Evolutionary conservation across 2,329 filamentous ascomycete species (phyloP).

Genomic region (Epichloe coenophiala): DNA sequence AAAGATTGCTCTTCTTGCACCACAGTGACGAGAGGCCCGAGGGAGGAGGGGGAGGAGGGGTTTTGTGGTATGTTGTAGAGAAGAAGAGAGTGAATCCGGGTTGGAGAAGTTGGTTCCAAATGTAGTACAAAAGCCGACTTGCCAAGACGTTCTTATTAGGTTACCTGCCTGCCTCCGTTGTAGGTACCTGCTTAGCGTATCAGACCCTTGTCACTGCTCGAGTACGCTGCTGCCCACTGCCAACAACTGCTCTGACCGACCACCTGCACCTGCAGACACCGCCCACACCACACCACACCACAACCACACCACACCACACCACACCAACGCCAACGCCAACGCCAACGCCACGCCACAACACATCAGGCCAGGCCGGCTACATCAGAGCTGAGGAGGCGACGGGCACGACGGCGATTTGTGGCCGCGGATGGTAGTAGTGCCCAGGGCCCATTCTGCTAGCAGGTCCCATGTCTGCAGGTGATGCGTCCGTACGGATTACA

Average conservation of each 20-base stretch:
- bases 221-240: too few relatives aligned
- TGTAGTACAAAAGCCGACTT: not conserved
- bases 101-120: not conserved
- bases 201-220: too few relatives aligned
- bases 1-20: conserved; percentile 1
- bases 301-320: not conserved
- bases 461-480: too few relatives aligned
- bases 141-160: not conserved
- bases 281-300: not conserved
- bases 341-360: not conserved
- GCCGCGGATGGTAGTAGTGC: too few relatives aligned
- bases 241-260: not conserved
- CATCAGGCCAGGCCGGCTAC: not conserved
- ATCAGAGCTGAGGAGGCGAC: too few relatives aligned
- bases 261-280: not conserved
- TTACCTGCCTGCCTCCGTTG: too few relatives aligned
- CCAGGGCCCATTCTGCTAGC: too few relatives aligned
- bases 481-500: too few relatives aligned
- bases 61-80: not conserved
- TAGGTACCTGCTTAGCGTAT: too few relatives aligned
- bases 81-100: not conserved
- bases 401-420: too few relatives aligned
- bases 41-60: not conserved
- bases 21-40: not conserved
- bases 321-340: too few relatives aligned